Conservation (phyloP, 495 filamentous ascomycete genomes). For the Podospora conica region DNA sequence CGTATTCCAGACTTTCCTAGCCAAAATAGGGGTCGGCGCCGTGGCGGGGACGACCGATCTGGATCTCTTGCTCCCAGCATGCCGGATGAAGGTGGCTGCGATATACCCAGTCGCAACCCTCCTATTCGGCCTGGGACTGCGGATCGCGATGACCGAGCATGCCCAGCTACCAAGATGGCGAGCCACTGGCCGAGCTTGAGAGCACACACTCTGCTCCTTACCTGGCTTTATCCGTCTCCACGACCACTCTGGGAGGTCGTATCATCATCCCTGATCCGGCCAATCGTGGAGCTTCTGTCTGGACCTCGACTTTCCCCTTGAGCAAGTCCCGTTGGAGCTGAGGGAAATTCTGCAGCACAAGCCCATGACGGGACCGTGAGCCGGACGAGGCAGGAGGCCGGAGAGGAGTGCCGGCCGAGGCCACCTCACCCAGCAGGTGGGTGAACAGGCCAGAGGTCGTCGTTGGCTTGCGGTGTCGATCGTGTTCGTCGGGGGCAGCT, state of each 20-base stretch:
- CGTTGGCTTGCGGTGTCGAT: not conserved
- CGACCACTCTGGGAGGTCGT: not conserved
- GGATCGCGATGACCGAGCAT: not conserved
- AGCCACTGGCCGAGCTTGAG: not conserved
- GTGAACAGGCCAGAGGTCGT: not conserved
- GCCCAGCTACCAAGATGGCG: not conserved
- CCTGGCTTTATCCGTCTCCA: not conserved
- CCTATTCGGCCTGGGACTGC: not conserved
- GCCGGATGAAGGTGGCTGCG: not conserved
- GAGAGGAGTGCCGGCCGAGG: not conserved
- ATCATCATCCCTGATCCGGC: not conserved
- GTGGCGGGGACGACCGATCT: not conserved
- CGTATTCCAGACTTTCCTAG: not conserved
- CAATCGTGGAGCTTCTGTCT: not conserved
- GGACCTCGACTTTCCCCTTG: not conserved
- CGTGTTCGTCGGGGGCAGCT: not conserved
- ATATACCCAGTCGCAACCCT: not conserved
- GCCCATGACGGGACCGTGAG: not conserved
- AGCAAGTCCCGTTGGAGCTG: not conserved
- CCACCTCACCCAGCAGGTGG: too few species aligned
- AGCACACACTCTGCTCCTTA: not conserved
- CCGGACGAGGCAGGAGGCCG: not conserved
- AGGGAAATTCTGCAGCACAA: not conserved
- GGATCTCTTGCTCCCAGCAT: not conserved
- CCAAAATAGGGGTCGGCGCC: not conserved